Evolutionary conservation across 768 basidiomycete species (phyloP).

Genomic region (Serendipita indica): DNA sequence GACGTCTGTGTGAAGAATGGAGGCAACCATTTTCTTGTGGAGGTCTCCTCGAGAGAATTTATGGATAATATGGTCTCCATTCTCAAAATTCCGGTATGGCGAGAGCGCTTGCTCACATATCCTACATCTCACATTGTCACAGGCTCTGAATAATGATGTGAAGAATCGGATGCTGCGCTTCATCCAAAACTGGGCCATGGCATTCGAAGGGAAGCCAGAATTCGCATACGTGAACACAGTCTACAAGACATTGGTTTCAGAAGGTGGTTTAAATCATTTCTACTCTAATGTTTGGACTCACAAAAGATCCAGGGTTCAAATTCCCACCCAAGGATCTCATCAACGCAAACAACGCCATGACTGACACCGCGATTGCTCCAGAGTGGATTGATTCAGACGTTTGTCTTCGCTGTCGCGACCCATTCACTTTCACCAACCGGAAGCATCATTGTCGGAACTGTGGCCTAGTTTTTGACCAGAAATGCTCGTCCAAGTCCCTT

Average conservation of each 20-base stretch:
- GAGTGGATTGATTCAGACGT: conserved; percentile 96
- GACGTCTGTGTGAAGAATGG: conserved; percentile 96
- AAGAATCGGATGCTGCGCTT: conserved; percentile 60
- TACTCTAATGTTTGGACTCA: neutral
- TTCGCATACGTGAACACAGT: conserved; percentile 64
- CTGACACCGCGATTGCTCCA: conserved; percentile 80
- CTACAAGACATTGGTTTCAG: conserved; percentile 58
- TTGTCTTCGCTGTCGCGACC: conserved; percentile 79
- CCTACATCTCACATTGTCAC: neutral
- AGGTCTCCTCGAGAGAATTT: conserved; percentile 79
- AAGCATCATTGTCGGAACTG: conserved; percentile 99
- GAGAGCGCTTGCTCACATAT: neutral
- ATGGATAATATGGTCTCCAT: conserved; percentile 87
- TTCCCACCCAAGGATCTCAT: conserved; percentile 72
- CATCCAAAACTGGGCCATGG: conserved; percentile 88
- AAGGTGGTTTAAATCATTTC: conserved; percentile 39
- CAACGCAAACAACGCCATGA: conserved; percentile 64
- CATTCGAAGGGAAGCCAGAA: conserved; percentile 67
- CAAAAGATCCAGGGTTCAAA: conserved; percentile 40
- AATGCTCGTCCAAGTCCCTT: conserved; percentile 73
- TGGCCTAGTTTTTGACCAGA: conserved; percentile 90
- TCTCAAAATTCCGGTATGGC: conserved; percentile 48
- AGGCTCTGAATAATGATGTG: conserved; percentile 61
- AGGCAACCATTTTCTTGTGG: conserved; percentile 76
- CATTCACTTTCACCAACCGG: conserved; percentile 89